Conservation (phyloP, 345 rosid genomes). For the Pelargonium nanum region DNA sequence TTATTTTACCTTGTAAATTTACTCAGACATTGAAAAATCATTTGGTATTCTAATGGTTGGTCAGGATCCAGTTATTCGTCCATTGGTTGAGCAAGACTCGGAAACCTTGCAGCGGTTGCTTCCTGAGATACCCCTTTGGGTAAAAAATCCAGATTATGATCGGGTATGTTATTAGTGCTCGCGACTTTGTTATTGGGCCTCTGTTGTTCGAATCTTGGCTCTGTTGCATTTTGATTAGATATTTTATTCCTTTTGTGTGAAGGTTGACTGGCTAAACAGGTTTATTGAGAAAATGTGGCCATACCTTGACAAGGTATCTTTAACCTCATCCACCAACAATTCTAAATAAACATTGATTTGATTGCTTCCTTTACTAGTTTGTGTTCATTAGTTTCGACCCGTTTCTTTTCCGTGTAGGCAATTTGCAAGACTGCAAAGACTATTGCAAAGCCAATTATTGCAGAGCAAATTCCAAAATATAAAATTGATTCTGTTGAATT, state of each 20-base stretch:
- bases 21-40: background rate
- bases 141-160: conserved; percentile 82
- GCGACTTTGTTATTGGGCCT: background rate
- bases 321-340: background rate
- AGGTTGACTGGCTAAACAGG: conserved; percentile 91
- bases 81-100: conserved; percentile 66
- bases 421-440: conserved; percentile 67
- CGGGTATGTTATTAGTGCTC: conserved; percentile 47
- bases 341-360: too few relatives aligned
- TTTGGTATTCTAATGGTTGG: conserved; percentile 8
- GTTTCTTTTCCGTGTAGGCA: conserved; percentile 38
- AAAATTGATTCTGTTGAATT: conserved; percentile 87
- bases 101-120: conserved; percentile 65
- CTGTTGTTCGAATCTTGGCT: background rate
- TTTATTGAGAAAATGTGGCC: conserved; percentile 85
- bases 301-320: conserved; percentile 77
- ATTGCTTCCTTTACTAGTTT: conserved; percentile 1
- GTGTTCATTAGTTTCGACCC: conserved; percentile 2
- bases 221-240: conserved; percentile 6
- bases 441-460: conserved; percentile 75
- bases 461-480: conserved; percentile 84
- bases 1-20: background rate
- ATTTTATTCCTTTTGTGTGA: conserved; percentile 8
- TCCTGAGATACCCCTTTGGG: conserved; percentile 93
- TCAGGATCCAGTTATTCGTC: conserved; percentile 64